These are phyloP conservation scores for Candida sakaeoensis DNA, from an alignment of 805 yeast genomes.

Conservation along the genomic window DNA sequence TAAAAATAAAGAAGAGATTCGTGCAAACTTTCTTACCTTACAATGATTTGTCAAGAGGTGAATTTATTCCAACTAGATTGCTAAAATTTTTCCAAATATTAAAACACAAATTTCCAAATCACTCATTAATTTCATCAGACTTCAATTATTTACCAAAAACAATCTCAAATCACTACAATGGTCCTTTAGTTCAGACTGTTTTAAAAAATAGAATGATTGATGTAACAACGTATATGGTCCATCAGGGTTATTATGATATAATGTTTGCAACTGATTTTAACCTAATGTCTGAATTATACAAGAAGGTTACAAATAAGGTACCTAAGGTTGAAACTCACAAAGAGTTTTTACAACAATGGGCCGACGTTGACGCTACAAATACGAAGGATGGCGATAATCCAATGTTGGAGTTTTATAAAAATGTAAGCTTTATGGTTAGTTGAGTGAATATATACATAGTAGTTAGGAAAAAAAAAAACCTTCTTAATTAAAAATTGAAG, in stretches of 20 bases:
- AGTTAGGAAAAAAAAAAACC: background rate
- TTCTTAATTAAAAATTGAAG: background rate
- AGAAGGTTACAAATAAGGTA: conserved; percentile 57
- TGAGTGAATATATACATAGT: background rate
- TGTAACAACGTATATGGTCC: conserved; percentile 71
- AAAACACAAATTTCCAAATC: conserved; percentile 66
- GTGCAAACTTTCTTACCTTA: conserved; percentile 59
- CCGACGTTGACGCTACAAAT: conserved; percentile 60
- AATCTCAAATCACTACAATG: conserved; percentile 52
- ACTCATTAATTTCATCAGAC: conserved; percentile 70
- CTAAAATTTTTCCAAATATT: conserved; percentile 62
- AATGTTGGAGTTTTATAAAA: conserved; percentile 70
- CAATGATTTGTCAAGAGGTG: conserved; percentile 66
- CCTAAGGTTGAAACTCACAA: conserved; percentile 54
- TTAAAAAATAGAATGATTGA: conserved; percentile 64
- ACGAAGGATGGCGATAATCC: conserved; percentile 82
- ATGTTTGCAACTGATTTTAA: conserved; percentile 81
- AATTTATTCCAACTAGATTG: conserved; percentile 77
- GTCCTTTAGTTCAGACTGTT: conserved; percentile 81
- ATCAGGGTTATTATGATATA: conserved; percentile 82
- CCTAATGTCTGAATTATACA: conserved; percentile 58
- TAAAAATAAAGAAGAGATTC: conserved; percentile 35
- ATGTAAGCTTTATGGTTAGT: conserved; percentile 61
- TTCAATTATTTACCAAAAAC: conserved; percentile 50
- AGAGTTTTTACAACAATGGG: conserved; percentile 68